Base-by-base conservation (phyloP, 306 rosid species). In the Vigna reflexopilosa region DNA sequence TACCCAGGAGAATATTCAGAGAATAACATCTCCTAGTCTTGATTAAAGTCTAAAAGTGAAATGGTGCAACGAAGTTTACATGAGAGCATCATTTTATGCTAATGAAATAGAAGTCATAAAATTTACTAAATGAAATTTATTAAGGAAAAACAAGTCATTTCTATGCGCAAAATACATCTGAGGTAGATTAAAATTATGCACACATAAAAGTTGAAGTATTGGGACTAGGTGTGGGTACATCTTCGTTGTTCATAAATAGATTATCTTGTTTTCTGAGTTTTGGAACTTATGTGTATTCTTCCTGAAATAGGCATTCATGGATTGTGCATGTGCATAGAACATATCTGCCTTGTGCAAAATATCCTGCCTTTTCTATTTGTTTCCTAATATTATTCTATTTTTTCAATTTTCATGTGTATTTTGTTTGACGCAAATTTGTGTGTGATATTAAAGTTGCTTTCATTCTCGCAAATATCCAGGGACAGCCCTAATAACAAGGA, bases 391-490 rank as follows among this genome's bases (percentile, higher is more conserved):
- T 30, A 62, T 42, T 28, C 76, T 1, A 28, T 74, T 52, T 54
- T 42, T 42, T 45, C 16, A 45, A 11, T 19, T 54, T 70, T 63
- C 6, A 77, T 55, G 67, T 73, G 76, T 76, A 15, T 68, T 49
- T 44, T 54, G 32, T 70, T 74, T 78, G 62, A 49, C 4, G 57
- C 42, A 13, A 34, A 28, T 40, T 20, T 88, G 44, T 67, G 15
- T 77, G 50, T 61, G 65, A 34, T 75, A 38, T 32, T 80, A 74
- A 72, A 47, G 47, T 45, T 30, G 52, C 73, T 79, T 73, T 7
- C 71, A 67, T 75, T 66, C 36, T 4, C 5, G 49, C 75, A 64
- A 22, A 81, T 85, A 44, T 79, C 61, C 82, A 87, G 89, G 47
- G 87, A 68, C 50, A 67, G 40, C 40, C 54, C 82, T 62, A 42